Percentiles rank a stretch among this genome's conserved stretches.
These are phyloP conservation scores for Candida piceae DNA, from an alignment of 805 yeast species.

Conservation along the genomic window DNA sequence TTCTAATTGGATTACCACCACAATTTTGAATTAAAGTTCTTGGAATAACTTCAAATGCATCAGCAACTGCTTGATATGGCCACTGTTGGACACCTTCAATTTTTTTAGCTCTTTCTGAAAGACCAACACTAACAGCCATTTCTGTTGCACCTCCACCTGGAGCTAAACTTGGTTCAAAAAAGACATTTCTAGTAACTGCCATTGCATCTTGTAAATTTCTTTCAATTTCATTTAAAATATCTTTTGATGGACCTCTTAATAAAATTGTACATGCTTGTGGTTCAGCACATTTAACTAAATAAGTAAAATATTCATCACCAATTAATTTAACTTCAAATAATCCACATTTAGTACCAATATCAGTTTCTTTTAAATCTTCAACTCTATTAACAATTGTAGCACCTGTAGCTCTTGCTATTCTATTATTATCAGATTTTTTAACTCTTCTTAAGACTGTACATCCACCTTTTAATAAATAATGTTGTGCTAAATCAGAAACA, in stretches of 20 bases:
- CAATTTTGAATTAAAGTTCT: conserved; percentile 96
- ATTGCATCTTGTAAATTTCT: conserved; percentile 97
- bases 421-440: conserved; percentile 90
- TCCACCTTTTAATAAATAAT: conserved; percentile 87
- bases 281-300: conserved; percentile 68
- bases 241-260: conserved; percentile 95
- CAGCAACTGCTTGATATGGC: conserved; percentile 99
- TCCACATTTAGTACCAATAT: conserved; percentile 86
- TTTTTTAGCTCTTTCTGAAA: conserved; percentile 85
- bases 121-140: conserved; percentile 90
- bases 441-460: conserved; percentile 91
- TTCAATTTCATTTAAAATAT: conserved; percentile 91
- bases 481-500: conserved; percentile 96
- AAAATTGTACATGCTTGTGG: conserved; percentile 93
- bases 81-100: conserved; percentile 95
- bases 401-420: conserved; percentile 96
- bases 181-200: conserved; percentile 94
- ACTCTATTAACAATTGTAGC: conserved; percentile 95
- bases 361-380: conserved; percentile 88
- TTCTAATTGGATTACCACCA: conserved; percentile 93
- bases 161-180: conserved; percentile 87
- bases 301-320: conserved; percentile 96
- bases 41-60: conserved; percentile 97
- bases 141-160: conserved; percentile 99
- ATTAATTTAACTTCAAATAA: conserved; percentile 88